Evolutionary conservation across 2,329 filamentous ascomycete genomes (phyloP).

Genomic region (Metarhizium brunneum): DNA sequence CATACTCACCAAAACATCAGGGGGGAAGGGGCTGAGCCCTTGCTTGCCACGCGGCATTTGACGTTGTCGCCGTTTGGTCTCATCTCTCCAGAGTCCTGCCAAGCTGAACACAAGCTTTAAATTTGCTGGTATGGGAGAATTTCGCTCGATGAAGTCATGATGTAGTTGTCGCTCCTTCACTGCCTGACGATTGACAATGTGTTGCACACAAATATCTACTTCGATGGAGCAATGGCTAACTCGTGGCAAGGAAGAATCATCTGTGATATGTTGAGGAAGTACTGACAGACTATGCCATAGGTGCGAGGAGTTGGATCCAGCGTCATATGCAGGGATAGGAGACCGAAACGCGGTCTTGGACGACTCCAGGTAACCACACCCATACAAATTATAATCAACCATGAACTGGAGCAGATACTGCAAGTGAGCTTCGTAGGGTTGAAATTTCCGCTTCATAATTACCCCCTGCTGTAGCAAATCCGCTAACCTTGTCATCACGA

Average conservation of each 20-base stretch:
- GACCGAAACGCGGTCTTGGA: constrained; percentile 61
- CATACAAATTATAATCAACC: constrained; percentile 96
- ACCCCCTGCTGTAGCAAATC: constrained; percentile 83
- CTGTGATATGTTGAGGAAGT: constrained; percentile 33
- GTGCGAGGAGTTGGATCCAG: constrained; percentile 50
- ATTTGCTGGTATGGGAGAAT: constrained; percentile 52
- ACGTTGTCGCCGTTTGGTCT: constrained; percentile 68
- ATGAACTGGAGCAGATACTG: constrained; percentile 95
- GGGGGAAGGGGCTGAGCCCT: constrained; percentile 66
- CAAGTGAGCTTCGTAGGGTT: constrained; percentile 89
- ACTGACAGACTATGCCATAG: constrained; percentile 77
- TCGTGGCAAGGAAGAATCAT: constrained; percentile 57
- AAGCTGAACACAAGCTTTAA: constrained; percentile 88
- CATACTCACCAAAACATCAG: constrained; percentile 79
- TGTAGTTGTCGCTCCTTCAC: constrained; percentile 72
- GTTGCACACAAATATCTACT: constrained; percentile 78
- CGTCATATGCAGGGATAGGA: constrained; percentile 63
- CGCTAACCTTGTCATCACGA: constrained; percentile 76
- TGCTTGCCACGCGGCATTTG: constrained; percentile 56
- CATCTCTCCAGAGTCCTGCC: constrained; percentile 87
- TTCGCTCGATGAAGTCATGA: constrained; percentile 73
- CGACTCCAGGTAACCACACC: constrained; percentile 77
- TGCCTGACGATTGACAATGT: constrained; percentile 75
- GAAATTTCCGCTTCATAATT: constrained; percentile 73
- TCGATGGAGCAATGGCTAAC: constrained; percentile 85